Base-by-base conservation (phyloP, 768 basidiomycete species). In the Rhodotorula toruloides region DNA sequence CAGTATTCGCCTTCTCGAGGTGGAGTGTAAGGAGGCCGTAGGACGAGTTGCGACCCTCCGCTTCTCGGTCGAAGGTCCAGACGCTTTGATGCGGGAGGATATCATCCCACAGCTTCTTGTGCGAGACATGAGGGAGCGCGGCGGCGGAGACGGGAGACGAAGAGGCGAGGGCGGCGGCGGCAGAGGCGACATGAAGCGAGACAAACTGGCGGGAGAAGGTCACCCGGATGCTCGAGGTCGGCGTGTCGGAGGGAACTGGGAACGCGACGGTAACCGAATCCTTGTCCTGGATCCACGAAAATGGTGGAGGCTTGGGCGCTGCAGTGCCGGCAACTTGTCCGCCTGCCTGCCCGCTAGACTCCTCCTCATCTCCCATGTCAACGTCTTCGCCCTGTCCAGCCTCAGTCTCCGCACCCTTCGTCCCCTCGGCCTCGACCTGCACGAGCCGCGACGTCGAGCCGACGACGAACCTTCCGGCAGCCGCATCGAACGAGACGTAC, bases 201-300 rank as follows among this genome's bases (percentile, higher is more conserved):
- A 94, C 77, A 31, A 84, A 83, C 66, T 82, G 82, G 10, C 82
- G 79, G 13, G 86, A 83, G 76, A 93, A 87, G 0, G 80, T 77
- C 44, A 90, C 84, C 68, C 81, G 83, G 76, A 94, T 88, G 49
- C 81, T 79, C 31, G 81, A 80, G 65, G 84, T 87, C 2, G 82
- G 76, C 0, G 85, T 88, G 56, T 78, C 81, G 0, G 87, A 83
- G 3, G 90, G 90, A n/a, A 96, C 81, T 10, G 90, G 85, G 74
- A 98, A 86, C 0, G 86, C 86, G 48, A 98, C 77, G 0, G 89
- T 91, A 55, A 98, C 80, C 1, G 89, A 84, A 75, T 92, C 90
- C 1, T 84, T 76, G 8, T 87, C 86, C 75, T 99, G 94, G 0
- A 86, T 89, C 94, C 94, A 99, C 3, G 90, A 90, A 77, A 92